A percentile compares a stretch with the other conserved stretches of the same genome.
Evolutionary conservation across 176 grass and related monocot species (phyloP).

Genomic region (Coix lacrymajobi): DNA sequence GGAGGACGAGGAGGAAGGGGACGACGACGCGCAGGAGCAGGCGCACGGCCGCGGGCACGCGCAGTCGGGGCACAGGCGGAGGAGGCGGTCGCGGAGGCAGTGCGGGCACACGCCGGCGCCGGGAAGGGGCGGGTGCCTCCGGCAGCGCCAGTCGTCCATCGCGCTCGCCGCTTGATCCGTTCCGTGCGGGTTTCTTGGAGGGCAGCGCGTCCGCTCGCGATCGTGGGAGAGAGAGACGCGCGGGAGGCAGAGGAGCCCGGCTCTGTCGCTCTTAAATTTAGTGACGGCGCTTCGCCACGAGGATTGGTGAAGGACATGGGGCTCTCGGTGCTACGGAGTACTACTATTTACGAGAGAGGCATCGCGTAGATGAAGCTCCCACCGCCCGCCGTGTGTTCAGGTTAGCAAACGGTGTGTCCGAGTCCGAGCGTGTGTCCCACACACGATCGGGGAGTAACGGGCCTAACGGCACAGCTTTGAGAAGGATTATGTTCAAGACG

Average conservation of each 20-base stretch:
- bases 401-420: neutral
- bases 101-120: slow-evolving; percentile 55
- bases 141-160: slow-evolving; percentile 51
- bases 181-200: neutral
- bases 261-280: neutral
- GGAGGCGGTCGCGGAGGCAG: slow-evolving; percentile 71
- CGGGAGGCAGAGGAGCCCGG: neutral
- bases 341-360: neutral
- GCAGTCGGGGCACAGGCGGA: slow-evolving; percentile 80
- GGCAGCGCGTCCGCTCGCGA: neutral
- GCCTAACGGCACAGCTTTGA: too few species aligned
- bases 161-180: neutral
- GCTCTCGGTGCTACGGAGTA: too few species aligned
- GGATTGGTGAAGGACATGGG: too few species aligned
- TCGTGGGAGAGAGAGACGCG: neutral
- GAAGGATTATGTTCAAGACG: too few species aligned
- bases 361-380: neutral
- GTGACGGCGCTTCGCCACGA: neutral
- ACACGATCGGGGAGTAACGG: neutral
- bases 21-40: slow-evolving; percentile 14
- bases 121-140: slow-evolving; percentile 28
- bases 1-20: slow-evolving; percentile 25
- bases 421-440: too few species aligned
- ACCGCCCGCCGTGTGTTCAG: too few species aligned
- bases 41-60: slow-evolving; percentile 53